Base-by-base conservation (phyloP, 2,329 filamentous ascomycete genomes). In the Fusarium luffae region DNA sequence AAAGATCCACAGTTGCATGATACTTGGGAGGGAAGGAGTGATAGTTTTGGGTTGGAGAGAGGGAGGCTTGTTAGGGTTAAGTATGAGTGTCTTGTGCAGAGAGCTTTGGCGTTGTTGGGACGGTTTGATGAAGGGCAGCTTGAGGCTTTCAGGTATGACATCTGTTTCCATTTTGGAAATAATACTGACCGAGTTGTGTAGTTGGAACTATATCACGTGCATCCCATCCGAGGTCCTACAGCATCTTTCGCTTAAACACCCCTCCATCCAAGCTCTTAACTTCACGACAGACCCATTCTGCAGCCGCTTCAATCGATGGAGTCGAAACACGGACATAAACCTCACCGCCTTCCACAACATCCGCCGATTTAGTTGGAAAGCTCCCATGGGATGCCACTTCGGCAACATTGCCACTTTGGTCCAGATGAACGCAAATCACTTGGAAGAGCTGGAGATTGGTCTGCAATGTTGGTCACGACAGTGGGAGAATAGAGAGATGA, bases 1-100 rank as follows among this genome's bases (percentile, higher is more conserved):
- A 30, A 21, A 3, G 51, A 50, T 2, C 61, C 44, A 0, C n/a
- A 21, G 11, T 16, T 46, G 13, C 12, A 48, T 8, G n/a, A 63
- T 43, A 44, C 50, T 1, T 63, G 43, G 60, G 50, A 63, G 2
- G 23, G 37, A 2, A 21, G 14, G 7, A 28, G 37, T 2, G 37
- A 57, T 14, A 63, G 19, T 4, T 57, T 48, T 34, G 43, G 49
- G 0, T 3, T 49, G 0, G 37, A 10, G 2, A 5, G 37, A 1
- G 32, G 59, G 0, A 50, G 23, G 2, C 51, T 64, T 34, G 44
- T 64, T 2, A 28, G 51, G 2, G 51, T 64, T 0, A 64, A 58
- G 14, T 64, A 50, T 25, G 59, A 64, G 7, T 64, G 61, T 27
- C 51, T 64, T 11, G 32, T 52, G 4, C 51, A 64, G 11, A 23